These are phyloP conservation scores for Parasitella parasitica DNA, from an alignment of 371 early-diverging fungal genomes.

Conservation along the genomic window DNA sequence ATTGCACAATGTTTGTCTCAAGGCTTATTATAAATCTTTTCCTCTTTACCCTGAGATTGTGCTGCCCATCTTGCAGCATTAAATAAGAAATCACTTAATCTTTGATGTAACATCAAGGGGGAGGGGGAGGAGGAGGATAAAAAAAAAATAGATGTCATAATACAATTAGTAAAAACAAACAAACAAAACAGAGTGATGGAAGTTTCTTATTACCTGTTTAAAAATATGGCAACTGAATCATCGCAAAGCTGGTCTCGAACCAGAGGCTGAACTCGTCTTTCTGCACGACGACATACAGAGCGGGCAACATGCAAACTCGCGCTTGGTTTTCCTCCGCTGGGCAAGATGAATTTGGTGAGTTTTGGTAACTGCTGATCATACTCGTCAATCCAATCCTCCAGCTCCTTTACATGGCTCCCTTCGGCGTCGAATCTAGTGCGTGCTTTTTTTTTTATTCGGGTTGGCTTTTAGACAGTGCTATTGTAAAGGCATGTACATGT, in stretches of 20 bases:
- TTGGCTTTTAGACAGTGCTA: neutral
- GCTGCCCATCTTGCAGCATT: conserved; percentile 83
- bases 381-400: conserved; percentile 90
- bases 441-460: conserved; percentile 16
- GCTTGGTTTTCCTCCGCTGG: conserved; percentile 79
- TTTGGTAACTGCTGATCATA: conserved; percentile 74
- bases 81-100: conserved; percentile 90
- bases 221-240: conserved; percentile 61
- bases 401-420: conserved; percentile 51
- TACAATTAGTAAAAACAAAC: neutral
- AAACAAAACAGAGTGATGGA: neutral
- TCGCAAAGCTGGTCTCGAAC: conserved; percentile 63
- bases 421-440: conserved; percentile 79
- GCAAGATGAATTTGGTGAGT: conserved; percentile 84
- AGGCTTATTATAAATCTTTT: conserved; percentile 64
- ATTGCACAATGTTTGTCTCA: neutral
- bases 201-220: conserved; percentile 61
- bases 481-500: neutral
- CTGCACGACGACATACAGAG: conserved; percentile 84
- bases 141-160: conserved; percentile 9
- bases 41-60: conserved; percentile 61
- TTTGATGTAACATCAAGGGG: conserved; percentile 23
- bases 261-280: conserved; percentile 80
- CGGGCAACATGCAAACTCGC: conserved; percentile 71
- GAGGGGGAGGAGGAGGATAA: neutral